phyloP scores from a whole-genome alignment of 2,329 filamentous ascomycete genomes.

The Colletotrichum sp. region DNA sequence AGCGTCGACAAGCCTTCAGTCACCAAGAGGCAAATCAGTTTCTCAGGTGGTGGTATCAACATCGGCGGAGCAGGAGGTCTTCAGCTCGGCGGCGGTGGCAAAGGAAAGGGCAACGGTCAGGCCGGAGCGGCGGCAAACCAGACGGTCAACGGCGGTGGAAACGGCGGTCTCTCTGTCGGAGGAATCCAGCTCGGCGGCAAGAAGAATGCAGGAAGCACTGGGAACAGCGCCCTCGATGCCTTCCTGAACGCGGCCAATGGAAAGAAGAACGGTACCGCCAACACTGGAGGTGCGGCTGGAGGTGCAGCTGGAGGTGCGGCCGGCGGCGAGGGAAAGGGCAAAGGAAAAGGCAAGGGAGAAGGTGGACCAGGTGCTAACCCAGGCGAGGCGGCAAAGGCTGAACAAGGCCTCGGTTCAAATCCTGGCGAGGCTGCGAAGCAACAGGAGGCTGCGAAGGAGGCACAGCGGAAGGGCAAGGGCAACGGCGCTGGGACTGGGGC shows the following conservation, averaged over 20 bases:
- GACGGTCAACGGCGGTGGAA: background rate
- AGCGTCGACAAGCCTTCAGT: background rate
- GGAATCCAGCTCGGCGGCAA: background rate
- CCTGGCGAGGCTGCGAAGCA: background rate
- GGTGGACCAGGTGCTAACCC: background rate
- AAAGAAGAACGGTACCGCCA: conserved; percentile 8
- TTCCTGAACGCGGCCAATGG: background rate
- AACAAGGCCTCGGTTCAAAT: background rate
- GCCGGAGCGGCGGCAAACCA: background rate
- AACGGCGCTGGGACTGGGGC: background rate
- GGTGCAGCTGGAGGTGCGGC: background rate
- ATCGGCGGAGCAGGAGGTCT: background rate
- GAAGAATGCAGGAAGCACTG: background rate
- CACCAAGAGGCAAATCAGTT: conserved; percentile 7
- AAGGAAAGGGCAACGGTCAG: background rate
- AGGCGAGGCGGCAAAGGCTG: conserved; percentile 1
- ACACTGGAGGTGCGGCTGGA: background rate
- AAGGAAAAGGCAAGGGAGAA: background rate
- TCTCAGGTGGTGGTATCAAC: background rate
- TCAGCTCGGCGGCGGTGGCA: background rate
- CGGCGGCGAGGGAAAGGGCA: background rate
- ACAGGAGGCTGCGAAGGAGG: conserved; percentile 5
- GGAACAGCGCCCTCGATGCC: conserved; percentile 7
- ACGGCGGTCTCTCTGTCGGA: conserved; percentile 5
- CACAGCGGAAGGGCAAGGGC: background rate